These are phyloP conservation scores for Colletotrichum neosansevieriae DNA, from an alignment of 2,329 filamentous ascomycete genomes.

Conservation along the genomic window DNA sequence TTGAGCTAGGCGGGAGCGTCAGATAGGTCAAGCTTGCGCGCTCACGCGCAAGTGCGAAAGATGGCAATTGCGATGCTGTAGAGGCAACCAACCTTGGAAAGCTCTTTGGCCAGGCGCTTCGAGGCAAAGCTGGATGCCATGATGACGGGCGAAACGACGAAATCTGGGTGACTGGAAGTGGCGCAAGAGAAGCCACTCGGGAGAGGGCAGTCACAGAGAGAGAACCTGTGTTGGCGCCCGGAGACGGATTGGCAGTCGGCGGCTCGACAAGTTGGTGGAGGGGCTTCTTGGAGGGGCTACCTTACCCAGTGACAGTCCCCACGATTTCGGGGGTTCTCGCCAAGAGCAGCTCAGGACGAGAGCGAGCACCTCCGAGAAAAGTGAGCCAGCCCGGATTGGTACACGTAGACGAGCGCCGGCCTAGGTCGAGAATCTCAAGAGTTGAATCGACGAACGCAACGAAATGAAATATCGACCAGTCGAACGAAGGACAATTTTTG, in stretches of 20 bases:
- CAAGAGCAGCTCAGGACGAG: slow-evolving; percentile 30
- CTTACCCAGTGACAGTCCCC: slow-evolving; percentile 33
- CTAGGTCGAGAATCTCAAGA: not conserved
- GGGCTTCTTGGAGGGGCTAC: slow-evolving; percentile 38
- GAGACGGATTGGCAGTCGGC: slow-evolving; percentile 10
- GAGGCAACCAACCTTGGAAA: slow-evolving; percentile 61
- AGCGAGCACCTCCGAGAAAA: slow-evolving; percentile 9
- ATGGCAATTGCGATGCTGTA: slow-evolving; percentile 2
- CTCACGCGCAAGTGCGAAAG: slow-evolving; percentile 6
- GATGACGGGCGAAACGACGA: slow-evolving; percentile 23
- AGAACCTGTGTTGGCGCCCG: slow-evolving; percentile 8
- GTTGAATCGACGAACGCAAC: slow-evolving; percentile 6
- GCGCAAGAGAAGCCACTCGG: slow-evolving; percentile 4
- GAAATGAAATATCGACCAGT: not conserved
- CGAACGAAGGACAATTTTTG: not conserved
- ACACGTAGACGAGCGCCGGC: not conserved
- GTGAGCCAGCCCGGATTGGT: slow-evolving; percentile 13
- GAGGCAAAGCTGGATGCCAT: slow-evolving; percentile 62
- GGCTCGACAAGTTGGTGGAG: slow-evolving; percentile 18
- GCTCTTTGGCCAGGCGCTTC: slow-evolving; percentile 71
- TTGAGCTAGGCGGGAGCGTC: slow-evolving; percentile 45
- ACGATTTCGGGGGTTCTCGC: slow-evolving; percentile 37
- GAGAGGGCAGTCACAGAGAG: not conserved
- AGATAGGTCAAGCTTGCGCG: slow-evolving; percentile 12
- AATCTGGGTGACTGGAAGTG: slow-evolving; percentile 1